phyloP scores from a whole-genome alignment of 2,329 filamentous ascomycete species.

The Sphaerostilbella broomeana region DNA sequence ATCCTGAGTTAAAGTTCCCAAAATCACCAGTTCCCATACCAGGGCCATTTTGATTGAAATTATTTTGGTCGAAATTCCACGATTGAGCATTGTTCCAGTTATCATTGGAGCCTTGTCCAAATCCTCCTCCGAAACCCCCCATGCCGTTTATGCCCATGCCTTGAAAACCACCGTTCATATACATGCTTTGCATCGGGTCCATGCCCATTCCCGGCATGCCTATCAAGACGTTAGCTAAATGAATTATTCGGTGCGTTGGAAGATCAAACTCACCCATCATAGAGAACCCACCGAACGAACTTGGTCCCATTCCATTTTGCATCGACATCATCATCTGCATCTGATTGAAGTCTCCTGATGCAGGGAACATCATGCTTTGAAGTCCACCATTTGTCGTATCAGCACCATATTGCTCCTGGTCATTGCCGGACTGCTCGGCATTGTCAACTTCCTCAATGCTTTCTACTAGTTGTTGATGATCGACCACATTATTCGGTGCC shows the following conservation, averaged over 20 bases:
- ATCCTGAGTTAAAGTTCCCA: slow-evolving; percentile 72
- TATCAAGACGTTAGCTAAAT: slow-evolving; percentile 31
- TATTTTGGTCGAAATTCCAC: slow-evolving; percentile 83
- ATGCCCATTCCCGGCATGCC: slow-evolving; percentile 80
- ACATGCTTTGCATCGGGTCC: slow-evolving; percentile 72
- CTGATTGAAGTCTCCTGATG: slow-evolving; percentile 62
- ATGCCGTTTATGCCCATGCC: slow-evolving; percentile 74
- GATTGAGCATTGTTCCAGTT: slow-evolving; percentile 75
- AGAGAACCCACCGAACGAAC: slow-evolving; percentile 52
- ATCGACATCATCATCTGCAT: slow-evolving; percentile 78
- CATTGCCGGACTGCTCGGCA: slow-evolving; percentile 25
- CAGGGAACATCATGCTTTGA: slow-evolving; percentile 53
- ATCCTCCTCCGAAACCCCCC: slow-evolving; percentile 65
- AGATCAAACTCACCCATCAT: slow-evolving; percentile 73
- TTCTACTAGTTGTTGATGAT: slow-evolving; percentile 8
- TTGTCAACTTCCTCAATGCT: slow-evolving; percentile 16
- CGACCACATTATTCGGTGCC: slow-evolving; percentile 6
- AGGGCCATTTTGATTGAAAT: slow-evolving; percentile 81
- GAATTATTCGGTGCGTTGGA: background rate
- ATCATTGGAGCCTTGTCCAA: slow-evolving; percentile 59
- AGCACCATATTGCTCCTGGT: slow-evolving; percentile 28
- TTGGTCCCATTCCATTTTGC: slow-evolving; percentile 58
- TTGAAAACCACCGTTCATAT: slow-evolving; percentile 74
- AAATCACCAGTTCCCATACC: slow-evolving; percentile 75
- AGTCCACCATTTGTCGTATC: slow-evolving; percentile 42